Conservation (phyloP, 179 eudicot genomes). For the Amaranthus tricolor region DNA sequence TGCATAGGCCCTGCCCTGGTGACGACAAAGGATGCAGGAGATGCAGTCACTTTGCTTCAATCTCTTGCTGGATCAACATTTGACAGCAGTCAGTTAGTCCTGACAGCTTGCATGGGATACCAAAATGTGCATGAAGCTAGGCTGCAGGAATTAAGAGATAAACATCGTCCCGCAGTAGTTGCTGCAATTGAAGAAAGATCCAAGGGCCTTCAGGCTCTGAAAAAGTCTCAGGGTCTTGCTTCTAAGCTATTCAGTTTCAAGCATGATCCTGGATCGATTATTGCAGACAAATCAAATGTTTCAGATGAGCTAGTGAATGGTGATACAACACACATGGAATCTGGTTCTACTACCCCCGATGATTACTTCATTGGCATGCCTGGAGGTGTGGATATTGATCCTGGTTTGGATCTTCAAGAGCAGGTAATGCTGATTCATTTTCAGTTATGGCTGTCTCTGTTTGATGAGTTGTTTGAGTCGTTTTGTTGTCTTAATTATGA, state of each 20-base stretch:
- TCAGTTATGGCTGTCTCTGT: background rate
- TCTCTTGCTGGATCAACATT: conserved; percentile 95
- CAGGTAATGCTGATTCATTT: conserved; percentile 54
- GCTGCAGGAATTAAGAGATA: conserved; percentile 68
- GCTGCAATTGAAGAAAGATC: conserved; percentile 77
- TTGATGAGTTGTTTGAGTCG: background rate
- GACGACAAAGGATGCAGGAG: conserved; percentile 98
- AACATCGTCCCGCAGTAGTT: conserved; percentile 71
- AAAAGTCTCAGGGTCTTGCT: conserved; percentile 70
- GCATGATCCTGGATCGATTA: conserved; percentile 50
- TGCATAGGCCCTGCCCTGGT: conserved; percentile 92
- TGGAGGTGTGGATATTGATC: conserved; percentile 53
- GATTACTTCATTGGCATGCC: conserved; percentile 37
- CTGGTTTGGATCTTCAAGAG: conserved; percentile 79
- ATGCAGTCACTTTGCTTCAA: conserved; percentile 94
- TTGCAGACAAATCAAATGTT: conserved; percentile 41
- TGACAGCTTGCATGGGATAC: conserved; percentile 98
- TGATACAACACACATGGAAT: conserved; percentile 40
- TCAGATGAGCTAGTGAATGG: conserved; percentile 50
- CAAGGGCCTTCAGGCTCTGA: conserved; percentile 69
- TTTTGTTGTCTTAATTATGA: conserved; percentile 3
- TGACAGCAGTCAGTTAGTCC: conserved; percentile 98
- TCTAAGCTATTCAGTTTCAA: conserved; percentile 71
- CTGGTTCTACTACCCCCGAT: conserved; percentile 51
- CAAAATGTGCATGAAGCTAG: conserved; percentile 77